These are phyloP conservation scores for Epichloe sibirici DNA, from an alignment of 2,329 filamentous ascomycete species.

Conservation along the genomic window DNA sequence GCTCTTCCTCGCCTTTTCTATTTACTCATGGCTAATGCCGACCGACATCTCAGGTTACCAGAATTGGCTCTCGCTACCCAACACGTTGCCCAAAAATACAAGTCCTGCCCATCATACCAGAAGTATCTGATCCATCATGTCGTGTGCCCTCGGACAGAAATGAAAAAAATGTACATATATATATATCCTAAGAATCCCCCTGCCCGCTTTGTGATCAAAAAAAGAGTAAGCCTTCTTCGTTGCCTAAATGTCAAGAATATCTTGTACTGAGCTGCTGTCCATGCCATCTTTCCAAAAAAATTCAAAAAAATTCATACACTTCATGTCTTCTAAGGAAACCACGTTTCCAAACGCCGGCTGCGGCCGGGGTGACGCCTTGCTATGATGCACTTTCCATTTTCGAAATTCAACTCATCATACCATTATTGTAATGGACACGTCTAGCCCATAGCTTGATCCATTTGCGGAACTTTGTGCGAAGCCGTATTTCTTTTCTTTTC, in stretches of 20 bases:
- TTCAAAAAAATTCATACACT: not conserved
- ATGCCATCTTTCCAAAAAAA: not conserved
- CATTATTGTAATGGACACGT: not conserved
- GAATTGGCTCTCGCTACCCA: not conserved
- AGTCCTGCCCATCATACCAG: too few relatives aligned
- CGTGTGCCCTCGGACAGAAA: too few relatives aligned
- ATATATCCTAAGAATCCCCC: too few relatives aligned
- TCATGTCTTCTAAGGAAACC: not conserved
- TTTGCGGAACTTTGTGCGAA: slow-evolving; percentile 9
- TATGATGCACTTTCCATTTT: not conserved
- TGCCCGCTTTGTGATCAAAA: too few relatives aligned
- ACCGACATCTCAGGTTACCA: not conserved
- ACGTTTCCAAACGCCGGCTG: slow-evolving; percentile 1
- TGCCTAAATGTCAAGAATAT: too few relatives aligned
- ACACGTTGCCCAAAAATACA: not conserved
- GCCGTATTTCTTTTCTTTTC: slow-evolving; percentile 53
- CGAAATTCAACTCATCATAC: not conserved
- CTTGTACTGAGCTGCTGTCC: too few relatives aligned
- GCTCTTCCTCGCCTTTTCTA: not conserved
- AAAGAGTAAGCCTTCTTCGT: too few relatives aligned
- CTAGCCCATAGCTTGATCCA: slow-evolving; percentile 14
- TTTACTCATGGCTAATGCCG: not conserved
- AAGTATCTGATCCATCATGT: too few relatives aligned
- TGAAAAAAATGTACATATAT: too few relatives aligned
- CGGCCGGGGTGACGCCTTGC: not conserved